A percentile compares a stretch with the other conserved stretches of the same genome.
Evolutionary conservation across 1,139 yeast species (phyloP).

Genomic region (Nakaseomyces sp.): DNA sequence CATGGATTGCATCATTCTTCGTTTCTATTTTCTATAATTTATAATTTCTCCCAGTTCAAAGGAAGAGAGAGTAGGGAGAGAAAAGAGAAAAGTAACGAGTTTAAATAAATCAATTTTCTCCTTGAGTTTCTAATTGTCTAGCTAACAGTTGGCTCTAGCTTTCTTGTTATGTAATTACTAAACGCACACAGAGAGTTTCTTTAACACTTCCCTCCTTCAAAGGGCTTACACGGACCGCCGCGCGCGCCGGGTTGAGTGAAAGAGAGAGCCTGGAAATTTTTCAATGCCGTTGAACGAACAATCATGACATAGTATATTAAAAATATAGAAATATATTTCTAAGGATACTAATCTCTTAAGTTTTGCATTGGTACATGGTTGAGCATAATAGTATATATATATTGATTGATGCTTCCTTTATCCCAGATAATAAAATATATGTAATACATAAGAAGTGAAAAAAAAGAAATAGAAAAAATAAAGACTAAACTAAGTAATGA

Average conservation of each 20-base stretch:
- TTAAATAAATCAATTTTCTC: too few relatives aligned
- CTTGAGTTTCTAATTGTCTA: too few relatives aligned
- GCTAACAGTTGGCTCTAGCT: too few relatives aligned
- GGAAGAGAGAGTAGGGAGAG: background rate
- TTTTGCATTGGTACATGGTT: too few relatives aligned
- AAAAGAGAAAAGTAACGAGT: background rate
- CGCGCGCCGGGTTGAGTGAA: too few relatives aligned
- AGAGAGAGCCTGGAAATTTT: background rate
- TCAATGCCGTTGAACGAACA: background rate
- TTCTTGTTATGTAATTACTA: too few relatives aligned
- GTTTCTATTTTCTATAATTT: background rate
- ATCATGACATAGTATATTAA: too few relatives aligned
- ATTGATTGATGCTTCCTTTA: slow-evolving; percentile 8
- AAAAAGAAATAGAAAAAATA: background rate
- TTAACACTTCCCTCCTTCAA: background rate
- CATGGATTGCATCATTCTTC: slow-evolving; percentile 20
- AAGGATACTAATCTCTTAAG: too few relatives aligned
- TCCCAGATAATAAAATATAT: slow-evolving; percentile 1
- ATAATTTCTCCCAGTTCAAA: background rate
- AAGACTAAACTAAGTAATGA: background rate
- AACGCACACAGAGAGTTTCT: too few relatives aligned
- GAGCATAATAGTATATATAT: background rate
- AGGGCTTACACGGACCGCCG: too few relatives aligned
- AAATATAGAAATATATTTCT: too few relatives aligned
- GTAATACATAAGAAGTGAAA: slow-evolving; percentile 4